Percentiles rank a stretch among this genome's conserved stretches.
Evolutionary conservation across 73 alveolate species (phyloP).

Genomic region (Chromera velia): DNA sequence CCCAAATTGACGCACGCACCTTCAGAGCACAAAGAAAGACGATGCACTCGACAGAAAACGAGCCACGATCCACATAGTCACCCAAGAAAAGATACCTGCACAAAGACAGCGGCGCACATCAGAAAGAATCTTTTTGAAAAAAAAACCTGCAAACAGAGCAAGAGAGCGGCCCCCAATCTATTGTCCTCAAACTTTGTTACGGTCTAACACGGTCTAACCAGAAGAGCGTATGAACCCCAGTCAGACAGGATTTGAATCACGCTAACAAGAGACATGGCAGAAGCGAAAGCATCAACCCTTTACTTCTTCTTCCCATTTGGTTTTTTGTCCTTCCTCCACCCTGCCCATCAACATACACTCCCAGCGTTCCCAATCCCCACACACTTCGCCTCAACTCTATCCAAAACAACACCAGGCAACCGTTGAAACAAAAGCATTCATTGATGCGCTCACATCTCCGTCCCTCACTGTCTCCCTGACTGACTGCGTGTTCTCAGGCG

Average conservation of each 20-base stretch:
- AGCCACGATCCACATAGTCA: slow-evolving; percentile 83
- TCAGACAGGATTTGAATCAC: neutral
- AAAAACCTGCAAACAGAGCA: neutral
- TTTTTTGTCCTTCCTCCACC: neutral
- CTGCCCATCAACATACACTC: neutral
- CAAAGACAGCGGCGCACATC: slow-evolving; percentile 36
- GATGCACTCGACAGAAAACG: slow-evolving; percentile 61
- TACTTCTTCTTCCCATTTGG: neutral
- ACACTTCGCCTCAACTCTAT: neutral
- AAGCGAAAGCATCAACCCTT: neutral
- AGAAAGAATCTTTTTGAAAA: neutral
- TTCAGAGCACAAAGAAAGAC: slow-evolving; percentile 59
- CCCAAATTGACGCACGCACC: slow-evolving; percentile 47
- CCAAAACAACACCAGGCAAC: neutral
- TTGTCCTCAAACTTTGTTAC: slow-evolving; percentile 2
- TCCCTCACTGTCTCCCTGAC: no score
- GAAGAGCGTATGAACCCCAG: neutral
- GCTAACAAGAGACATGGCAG: neutral
- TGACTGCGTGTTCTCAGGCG: slow-evolving; percentile 49
- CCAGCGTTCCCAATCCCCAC: neutral
- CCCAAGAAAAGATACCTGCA: slow-evolving; percentile 81
- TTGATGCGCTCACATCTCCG: no score
- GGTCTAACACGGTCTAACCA: slow-evolving; percentile 18
- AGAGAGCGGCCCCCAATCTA: neutral
- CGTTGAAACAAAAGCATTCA: no score